Conservation (phyloP, 805 yeast species). For the Ogataea paradorogensis region DNA sequence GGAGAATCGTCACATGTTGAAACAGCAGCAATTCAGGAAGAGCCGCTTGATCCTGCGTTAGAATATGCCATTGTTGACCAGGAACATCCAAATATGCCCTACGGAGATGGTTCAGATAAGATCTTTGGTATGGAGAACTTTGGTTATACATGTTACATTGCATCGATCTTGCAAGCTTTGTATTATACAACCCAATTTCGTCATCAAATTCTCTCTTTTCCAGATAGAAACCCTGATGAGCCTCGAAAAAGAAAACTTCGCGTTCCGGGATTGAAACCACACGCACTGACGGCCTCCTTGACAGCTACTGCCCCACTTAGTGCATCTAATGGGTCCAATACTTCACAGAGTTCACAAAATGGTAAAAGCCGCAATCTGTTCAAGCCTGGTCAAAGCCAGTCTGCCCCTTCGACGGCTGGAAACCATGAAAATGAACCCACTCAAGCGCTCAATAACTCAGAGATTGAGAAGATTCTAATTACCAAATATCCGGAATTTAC, state of each 20-base stretch:
- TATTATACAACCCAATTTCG: conserved; percentile 74
- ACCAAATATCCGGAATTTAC: conserved; percentile 33
- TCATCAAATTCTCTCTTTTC: conserved; percentile 47
- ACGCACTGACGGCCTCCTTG: conserved; percentile 32
- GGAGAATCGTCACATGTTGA: conserved; percentile 23
- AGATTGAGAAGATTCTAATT: conserved; percentile 19
- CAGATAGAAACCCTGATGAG: conserved; percentile 33
- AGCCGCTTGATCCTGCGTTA: conserved; percentile 24
- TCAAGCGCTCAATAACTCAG: conserved; percentile 16
- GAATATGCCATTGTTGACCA: conserved; percentile 23
- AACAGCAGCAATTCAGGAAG: conserved; percentile 12
- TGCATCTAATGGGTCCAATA: conserved; percentile 1
- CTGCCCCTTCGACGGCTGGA: conserved; percentile 7
- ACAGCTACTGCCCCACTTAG: conserved; percentile 14
- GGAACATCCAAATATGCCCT: conserved; percentile 37
- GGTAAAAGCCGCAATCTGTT: conserved; percentile 21
- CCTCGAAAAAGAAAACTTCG: conserved; percentile 38
- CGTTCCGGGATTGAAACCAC: conserved; percentile 42
- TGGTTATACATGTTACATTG: conserved; percentile 93
- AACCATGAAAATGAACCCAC: not conserved
- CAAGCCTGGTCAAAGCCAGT: conserved; percentile 7
- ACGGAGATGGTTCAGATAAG: conserved; percentile 67
- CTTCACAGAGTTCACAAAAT: conserved; percentile 4
- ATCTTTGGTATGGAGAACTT: conserved; percentile 81
- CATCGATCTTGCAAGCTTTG: conserved; percentile 85